These are phyloP conservation scores for Rhododendron ferrugineum DNA, from an alignment of 148 eudicot genomes.

Conservation along the genomic window DNA sequence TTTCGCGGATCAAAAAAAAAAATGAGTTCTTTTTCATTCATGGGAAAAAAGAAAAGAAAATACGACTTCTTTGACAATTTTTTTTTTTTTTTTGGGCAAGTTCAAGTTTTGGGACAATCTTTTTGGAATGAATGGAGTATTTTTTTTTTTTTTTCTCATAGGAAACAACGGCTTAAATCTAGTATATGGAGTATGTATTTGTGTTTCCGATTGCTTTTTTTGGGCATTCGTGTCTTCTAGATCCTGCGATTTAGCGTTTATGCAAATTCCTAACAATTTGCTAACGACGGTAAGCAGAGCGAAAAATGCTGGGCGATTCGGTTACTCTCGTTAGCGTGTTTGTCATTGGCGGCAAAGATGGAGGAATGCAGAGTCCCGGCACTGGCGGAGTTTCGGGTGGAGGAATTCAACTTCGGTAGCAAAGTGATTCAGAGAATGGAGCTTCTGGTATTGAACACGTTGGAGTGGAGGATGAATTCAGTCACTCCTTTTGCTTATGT, in stretches of 20 bases:
- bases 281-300: not conserved
- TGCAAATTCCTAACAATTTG: not conserved
- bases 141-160: not conserved
- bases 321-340: conserved; percentile 37
- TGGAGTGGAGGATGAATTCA: conserved; percentile 51
- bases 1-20: no score
- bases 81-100: no score
- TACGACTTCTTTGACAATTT: no score
- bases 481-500: conserved; percentile 43
- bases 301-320: conserved; percentile 33
- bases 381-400: conserved; percentile 21
- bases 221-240: not conserved
- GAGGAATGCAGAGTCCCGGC: conserved; percentile 37
- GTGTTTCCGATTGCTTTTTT: not conserved
- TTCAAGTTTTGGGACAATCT: no score
- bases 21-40: no score
- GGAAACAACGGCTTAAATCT: not conserved
- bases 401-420: conserved; percentile 28
- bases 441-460: conserved; percentile 37
- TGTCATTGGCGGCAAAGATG: conserved; percentile 52
- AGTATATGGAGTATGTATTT: not conserved
- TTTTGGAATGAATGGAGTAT: no score
- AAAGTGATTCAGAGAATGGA: conserved; percentile 54
- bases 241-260: not conserved
- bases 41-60: no score